These are phyloP conservation scores for Leccinum uliginosum DNA, from an alignment of 768 basidiomycete species.

Conservation along the genomic window DNA sequence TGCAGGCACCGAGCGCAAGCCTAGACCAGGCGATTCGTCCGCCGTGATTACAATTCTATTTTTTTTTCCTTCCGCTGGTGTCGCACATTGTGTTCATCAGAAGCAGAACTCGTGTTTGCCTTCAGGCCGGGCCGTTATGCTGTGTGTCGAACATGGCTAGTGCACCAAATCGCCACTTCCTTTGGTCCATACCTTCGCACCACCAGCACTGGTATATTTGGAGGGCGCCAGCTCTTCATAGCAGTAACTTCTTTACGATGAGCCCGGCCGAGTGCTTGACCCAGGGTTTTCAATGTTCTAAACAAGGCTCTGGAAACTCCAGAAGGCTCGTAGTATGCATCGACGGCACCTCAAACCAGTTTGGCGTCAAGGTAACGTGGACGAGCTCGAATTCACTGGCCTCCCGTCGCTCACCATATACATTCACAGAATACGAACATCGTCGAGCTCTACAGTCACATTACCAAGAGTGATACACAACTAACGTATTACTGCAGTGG, in stretches of 20 bases:
- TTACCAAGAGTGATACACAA: conserved; percentile 32
- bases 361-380: too few relatives aligned
- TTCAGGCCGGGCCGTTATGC: background rate
- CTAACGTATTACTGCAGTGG: conserved; percentile 41
- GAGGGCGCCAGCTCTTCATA: background rate
- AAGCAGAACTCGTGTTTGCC: conserved; percentile 11
- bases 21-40: background rate
- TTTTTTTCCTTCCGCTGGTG: too few relatives aligned
- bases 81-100: conserved; percentile 7
- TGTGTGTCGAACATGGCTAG: background rate
- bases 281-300: conserved; percentile 7
- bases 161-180: background rate
- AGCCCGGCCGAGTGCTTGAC: too few relatives aligned
- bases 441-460: conserved; percentile 30
- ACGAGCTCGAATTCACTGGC: too few relatives aligned
- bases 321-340: conserved; percentile 32
- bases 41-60: background rate
- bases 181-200: background rate
- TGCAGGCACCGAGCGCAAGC: background rate
- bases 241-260: background rate
- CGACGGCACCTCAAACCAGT: conserved; percentile 38
- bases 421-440: too few relatives aligned
- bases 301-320: background rate
- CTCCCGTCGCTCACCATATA: too few relatives aligned
- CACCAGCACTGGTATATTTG: background rate